phyloP scores from a whole-genome alignment of 345 rosid genomes.

The Citrus glauca region DNA sequence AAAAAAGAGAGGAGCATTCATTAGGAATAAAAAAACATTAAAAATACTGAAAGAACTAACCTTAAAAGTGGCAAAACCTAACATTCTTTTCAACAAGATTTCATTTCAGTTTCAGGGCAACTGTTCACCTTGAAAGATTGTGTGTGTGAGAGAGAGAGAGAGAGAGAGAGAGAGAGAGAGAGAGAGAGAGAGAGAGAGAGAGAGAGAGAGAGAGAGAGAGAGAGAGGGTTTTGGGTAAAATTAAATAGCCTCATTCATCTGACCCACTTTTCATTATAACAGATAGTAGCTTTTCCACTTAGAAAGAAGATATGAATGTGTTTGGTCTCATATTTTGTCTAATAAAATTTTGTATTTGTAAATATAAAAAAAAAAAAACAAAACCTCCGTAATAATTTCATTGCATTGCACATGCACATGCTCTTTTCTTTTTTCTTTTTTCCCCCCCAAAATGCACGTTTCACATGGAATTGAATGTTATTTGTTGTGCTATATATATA shows the following conservation, averaged over 20 bases:
- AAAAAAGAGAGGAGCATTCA: neutral
- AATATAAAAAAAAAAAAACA: too few species aligned
- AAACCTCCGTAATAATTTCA: too few species aligned
- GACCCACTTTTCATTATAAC: conserved; percentile 11
- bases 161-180: neutral
- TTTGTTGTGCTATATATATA: too few species aligned
- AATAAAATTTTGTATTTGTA: too few species aligned
- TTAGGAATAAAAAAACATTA: neutral
- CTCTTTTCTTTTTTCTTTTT: neutral
- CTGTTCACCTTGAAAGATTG: neutral
- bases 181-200: neutral
- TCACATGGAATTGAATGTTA: neutral
- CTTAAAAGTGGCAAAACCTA: neutral
- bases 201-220: neutral
- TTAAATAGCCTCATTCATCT: neutral
- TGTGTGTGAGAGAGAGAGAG: neutral
- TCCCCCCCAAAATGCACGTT: neutral
- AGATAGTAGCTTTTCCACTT: neutral
- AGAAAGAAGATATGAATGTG: neutral
- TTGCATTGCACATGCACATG: too few species aligned
- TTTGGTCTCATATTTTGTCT: too few species aligned
- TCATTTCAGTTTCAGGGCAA: neutral
- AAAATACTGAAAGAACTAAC: neutral
- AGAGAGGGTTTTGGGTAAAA: neutral
- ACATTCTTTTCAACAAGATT: conserved; percentile 9